These are phyloP conservation scores for Eutrema heterophyllum DNA, from an alignment of 345 rosid genomes.

Conservation along the genomic window DNA sequence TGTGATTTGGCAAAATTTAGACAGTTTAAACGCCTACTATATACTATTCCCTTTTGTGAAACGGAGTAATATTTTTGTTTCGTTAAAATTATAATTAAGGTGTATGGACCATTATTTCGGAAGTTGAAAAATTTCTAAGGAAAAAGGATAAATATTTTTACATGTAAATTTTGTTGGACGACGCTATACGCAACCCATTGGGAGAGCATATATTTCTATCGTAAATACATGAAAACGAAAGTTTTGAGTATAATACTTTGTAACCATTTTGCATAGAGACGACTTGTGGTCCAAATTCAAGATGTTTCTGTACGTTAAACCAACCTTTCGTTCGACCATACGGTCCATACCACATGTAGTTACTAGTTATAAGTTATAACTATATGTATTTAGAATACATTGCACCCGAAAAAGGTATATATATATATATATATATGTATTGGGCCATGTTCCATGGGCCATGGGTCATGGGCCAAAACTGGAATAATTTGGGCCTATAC, in stretches of 20 bases:
- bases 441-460: no score
- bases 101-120: background rate
- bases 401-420: background rate
- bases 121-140: background rate
- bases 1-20: no score
- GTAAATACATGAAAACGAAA: constrained; percentile 23
- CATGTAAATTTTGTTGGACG: constrained; percentile 5
- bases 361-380: background rate
- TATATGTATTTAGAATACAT: background rate
- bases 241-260: background rate
- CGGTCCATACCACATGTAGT: constrained; percentile 3
- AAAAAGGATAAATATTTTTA: background rate
- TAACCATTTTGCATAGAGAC: constrained; percentile 13
- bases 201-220: constrained; percentile 16
- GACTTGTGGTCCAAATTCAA: constrained; percentile 13
- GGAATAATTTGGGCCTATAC: background rate
- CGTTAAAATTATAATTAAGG: background rate
- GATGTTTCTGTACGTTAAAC: background rate
- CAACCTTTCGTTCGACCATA: constrained; percentile 6
- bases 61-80: no score
- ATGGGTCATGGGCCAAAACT: constrained; percentile 9
- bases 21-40: no score
- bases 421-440: no score
- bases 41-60: no score
- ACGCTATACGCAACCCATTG: constrained; percentile 14